Conservation (phyloP, 768 basidiomycete species). For the Termitomyces sp. region DNA sequence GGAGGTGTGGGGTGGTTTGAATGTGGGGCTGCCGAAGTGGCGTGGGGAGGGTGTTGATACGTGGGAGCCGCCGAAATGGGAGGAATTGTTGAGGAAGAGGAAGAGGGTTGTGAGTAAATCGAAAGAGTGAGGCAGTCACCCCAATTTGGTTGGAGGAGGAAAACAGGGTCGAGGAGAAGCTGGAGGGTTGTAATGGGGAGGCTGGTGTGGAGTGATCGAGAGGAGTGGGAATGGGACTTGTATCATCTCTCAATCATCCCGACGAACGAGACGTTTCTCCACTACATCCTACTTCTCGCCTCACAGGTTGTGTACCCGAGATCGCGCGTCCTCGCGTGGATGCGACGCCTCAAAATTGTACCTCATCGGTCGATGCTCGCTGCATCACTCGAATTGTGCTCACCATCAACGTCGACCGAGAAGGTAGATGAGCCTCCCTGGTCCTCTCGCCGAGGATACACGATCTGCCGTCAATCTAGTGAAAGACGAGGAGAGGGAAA, state of each 20-base stretch:
- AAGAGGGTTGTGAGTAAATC: conserved; percentile 2
- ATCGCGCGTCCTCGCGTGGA: conserved; percentile 48
- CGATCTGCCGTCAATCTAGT: not conserved
- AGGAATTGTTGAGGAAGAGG: conserved; percentile 6
- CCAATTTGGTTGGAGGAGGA: conserved; percentile 10
- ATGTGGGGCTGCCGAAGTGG: conserved; percentile 12
- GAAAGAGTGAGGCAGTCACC: not conserved
- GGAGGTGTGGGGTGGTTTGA: conserved; percentile 9
- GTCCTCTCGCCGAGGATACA: not conserved
- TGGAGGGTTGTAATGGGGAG: not conserved
- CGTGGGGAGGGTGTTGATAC: conserved; percentile 7
- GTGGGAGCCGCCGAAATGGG: conserved; percentile 9
- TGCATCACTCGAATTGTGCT: conserved; percentile 61
- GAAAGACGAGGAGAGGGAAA: conserved; percentile 5
- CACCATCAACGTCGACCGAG: not conserved
- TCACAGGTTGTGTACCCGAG: conserved; percentile 11
- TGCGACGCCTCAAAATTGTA: conserved; percentile 53
- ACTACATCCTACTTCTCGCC: conserved; percentile 12
- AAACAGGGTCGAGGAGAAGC: not conserved
- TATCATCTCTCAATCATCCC: conserved; percentile 14
- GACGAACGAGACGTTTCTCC: conserved; percentile 7
- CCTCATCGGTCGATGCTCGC: conserved; percentile 60
- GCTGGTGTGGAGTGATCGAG: not conserved
- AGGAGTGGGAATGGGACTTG: conserved; percentile 4
- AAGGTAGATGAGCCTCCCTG: not conserved